A percentile compares a stretch with the other conserved stretches of the same genome.
Evolutionary conservation across 768 basidiomycete genomes (phyloP).

Genomic region (Mycena galericulata): DNA sequence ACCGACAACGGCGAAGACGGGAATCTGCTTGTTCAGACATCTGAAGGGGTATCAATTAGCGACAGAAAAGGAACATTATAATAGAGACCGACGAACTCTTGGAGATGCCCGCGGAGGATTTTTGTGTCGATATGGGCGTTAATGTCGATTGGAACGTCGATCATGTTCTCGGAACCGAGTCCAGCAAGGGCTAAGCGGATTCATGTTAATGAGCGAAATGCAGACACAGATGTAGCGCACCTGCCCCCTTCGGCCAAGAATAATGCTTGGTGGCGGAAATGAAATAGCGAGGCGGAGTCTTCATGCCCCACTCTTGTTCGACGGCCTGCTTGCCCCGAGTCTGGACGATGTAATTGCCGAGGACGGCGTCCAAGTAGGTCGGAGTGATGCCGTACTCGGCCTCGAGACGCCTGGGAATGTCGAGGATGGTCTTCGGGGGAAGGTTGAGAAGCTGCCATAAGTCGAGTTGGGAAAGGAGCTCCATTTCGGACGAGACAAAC

Average conservation of each 20-base stretch:
- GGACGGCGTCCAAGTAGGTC: slow-evolving; percentile 43
- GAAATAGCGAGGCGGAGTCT: slow-evolving; percentile 40
- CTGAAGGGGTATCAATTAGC: slow-evolving; percentile 21
- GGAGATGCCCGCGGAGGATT: slow-evolving; percentile 42
- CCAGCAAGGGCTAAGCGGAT: slow-evolving; percentile 52
- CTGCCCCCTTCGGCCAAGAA: slow-evolving; percentile 61
- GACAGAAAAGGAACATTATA: slow-evolving; percentile 18
- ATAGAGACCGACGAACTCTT: slow-evolving; percentile 32
- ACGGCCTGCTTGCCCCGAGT: slow-evolving; percentile 50
- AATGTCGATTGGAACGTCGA: slow-evolving; percentile 50
- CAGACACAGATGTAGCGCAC: slow-evolving; percentile 40
- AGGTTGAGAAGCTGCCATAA: slow-evolving; percentile 60
- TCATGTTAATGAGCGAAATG: slow-evolving; percentile 2
- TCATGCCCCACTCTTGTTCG: slow-evolving; percentile 42
- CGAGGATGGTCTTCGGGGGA: slow-evolving; percentile 44
- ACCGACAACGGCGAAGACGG: slow-evolving; percentile 57
- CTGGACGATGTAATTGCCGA: slow-evolving; percentile 52
- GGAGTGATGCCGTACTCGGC: slow-evolving; percentile 49
- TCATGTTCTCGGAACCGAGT: slow-evolving; percentile 54
- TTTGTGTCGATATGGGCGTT: slow-evolving; percentile 50
- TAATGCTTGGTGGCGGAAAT: slow-evolving; percentile 52
- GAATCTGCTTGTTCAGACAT: slow-evolving; percentile 44
- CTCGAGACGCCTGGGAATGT: slow-evolving; percentile 49
- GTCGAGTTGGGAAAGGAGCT: slow-evolving; percentile 44
- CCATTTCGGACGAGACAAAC: slow-evolving; percentile 19